These are phyloP conservation scores for Phytophthora cactorum DNA, from an alignment of 352 stramenopile genomes.

Conservation along the genomic window DNA sequence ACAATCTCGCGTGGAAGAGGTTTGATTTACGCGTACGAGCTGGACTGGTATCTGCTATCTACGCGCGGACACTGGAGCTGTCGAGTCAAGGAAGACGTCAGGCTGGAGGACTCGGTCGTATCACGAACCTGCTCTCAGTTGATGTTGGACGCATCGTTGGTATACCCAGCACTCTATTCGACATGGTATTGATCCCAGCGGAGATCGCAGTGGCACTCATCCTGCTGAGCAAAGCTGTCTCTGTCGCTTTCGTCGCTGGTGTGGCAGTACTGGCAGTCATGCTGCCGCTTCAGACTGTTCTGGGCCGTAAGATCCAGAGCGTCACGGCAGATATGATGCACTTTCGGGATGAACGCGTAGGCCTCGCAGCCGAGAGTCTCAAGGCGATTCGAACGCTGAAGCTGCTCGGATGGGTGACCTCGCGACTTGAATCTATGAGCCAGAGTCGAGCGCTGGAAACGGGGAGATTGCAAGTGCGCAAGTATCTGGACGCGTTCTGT, in stretches of 20 bases:
- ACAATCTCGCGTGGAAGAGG: conserved; percentile 75
- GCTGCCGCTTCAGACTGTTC: conserved; percentile 82
- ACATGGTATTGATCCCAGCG: conserved; percentile 77
- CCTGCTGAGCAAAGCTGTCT: conserved; percentile 78
- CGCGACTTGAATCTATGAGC: conserved; percentile 57
- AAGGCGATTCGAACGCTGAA: conserved; percentile 84
- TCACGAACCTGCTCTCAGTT: conserved; percentile 84
- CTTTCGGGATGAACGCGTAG: conserved; percentile 84
- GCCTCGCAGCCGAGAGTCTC: conserved; percentile 67
- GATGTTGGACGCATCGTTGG: conserved; percentile 76
- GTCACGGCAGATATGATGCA: conserved; percentile 76
- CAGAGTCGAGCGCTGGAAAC: conserved; percentile 69
- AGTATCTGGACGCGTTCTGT: conserved; percentile 90
- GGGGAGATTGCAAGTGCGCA: conserved; percentile 68
- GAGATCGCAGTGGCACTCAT: conserved; percentile 81
- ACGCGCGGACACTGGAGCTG: conserved; percentile 58
- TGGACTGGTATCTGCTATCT: conserved; percentile 75
- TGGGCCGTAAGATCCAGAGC: conserved; percentile 80
- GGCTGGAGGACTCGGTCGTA: conserved; percentile 58
- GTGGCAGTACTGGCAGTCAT: conserved; percentile 79
- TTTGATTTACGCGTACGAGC: conserved; percentile 79
- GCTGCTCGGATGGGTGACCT: conserved; percentile 68
- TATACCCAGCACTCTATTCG: conserved; percentile 77
- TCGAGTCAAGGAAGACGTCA: conserved; percentile 33
- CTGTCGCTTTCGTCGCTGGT: conserved; percentile 85